Conservation (phyloP, 768 basidiomycete genomes). For the Sistotremastrum suecicum region DNA sequence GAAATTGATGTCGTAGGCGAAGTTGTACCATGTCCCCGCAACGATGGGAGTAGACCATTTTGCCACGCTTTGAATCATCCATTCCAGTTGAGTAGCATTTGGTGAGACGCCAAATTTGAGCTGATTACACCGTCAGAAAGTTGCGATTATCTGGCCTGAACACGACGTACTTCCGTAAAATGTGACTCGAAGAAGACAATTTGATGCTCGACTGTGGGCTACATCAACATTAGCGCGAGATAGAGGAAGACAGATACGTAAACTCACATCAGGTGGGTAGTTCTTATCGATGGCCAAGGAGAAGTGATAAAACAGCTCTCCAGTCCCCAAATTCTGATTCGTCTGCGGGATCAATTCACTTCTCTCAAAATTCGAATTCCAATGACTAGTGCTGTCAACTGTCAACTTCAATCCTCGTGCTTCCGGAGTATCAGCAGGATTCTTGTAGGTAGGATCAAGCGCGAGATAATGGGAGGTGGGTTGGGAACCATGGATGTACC, state of each 20-base stretch:
- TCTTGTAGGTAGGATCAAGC: slow-evolving; percentile 8
- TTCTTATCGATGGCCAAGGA: slow-evolving; percentile 33
- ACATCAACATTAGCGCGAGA: not conserved
- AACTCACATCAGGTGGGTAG: slow-evolving; percentile 30
- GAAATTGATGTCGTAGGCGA: slow-evolving; percentile 15
- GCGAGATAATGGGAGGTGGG: slow-evolving; percentile 10
- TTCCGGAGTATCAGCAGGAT: slow-evolving; percentile 12
- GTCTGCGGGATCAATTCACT: slow-evolving; percentile 27
- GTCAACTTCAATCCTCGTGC: slow-evolving; percentile 11
- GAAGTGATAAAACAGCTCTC: slow-evolving; percentile 50
- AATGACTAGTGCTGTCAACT: slow-evolving; percentile 32
- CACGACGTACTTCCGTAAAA: slow-evolving; percentile 1
- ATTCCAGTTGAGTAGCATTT: slow-evolving; percentile 9
- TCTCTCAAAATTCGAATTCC: slow-evolving; percentile 37
- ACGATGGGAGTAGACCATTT: slow-evolving; percentile 9
- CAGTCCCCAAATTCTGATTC: slow-evolving; percentile 37
- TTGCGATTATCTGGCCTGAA: slow-evolving; percentile 5
- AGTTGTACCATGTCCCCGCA: slow-evolving; percentile 14
- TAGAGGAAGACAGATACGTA: too few species aligned
- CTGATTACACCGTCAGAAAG: slow-evolving; percentile 11
- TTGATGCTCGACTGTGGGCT: slow-evolving; percentile 10
- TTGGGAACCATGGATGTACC: slow-evolving; percentile 12
- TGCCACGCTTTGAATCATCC: slow-evolving; percentile 7
- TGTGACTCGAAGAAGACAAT: slow-evolving; percentile 8
- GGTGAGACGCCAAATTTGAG: slow-evolving; percentile 5